Evolutionary conservation across 2,329 filamentous ascomycete species (phyloP).

Genomic region (Pestalotiopsis sp.): DNA sequence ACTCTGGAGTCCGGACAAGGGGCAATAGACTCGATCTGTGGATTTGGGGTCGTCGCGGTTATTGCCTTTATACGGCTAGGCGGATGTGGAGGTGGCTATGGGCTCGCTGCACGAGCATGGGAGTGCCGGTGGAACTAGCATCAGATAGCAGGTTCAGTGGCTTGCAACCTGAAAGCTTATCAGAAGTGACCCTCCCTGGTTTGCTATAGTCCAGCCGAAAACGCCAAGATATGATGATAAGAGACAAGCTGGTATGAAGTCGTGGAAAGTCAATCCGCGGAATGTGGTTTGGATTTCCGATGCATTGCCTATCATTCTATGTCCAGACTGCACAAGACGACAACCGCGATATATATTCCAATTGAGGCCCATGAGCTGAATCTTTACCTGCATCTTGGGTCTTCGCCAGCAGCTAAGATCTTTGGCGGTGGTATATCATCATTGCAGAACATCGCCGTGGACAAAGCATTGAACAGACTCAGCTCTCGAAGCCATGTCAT

Average conservation of each 20-base stretch:
- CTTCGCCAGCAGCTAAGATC: neutral
- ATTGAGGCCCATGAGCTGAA: neutral
- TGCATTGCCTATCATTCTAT: neutral
- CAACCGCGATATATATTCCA: neutral
- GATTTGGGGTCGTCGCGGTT: neutral
- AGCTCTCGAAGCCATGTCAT: neutral
- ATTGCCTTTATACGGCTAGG: slow-evolving; percentile 3
- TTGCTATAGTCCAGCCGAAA: neutral
- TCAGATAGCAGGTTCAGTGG: neutral
- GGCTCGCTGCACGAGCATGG: neutral
- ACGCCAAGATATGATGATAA: neutral
- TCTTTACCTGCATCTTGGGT: neutral
- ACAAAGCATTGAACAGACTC: no score
- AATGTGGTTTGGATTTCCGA: neutral
- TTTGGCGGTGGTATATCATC: no score
- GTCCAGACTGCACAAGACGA: neutral
- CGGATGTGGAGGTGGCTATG: neutral
- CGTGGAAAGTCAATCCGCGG: neutral
- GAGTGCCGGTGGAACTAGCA: neutral
- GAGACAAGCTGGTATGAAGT: neutral
- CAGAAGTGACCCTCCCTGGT: neutral
- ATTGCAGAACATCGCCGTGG: no score
- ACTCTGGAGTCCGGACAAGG: neutral
- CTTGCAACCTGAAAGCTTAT: neutral
- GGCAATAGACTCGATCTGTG: neutral